Conservation (phyloP, 805 yeast genomes). For the Candida montana region DNA sequence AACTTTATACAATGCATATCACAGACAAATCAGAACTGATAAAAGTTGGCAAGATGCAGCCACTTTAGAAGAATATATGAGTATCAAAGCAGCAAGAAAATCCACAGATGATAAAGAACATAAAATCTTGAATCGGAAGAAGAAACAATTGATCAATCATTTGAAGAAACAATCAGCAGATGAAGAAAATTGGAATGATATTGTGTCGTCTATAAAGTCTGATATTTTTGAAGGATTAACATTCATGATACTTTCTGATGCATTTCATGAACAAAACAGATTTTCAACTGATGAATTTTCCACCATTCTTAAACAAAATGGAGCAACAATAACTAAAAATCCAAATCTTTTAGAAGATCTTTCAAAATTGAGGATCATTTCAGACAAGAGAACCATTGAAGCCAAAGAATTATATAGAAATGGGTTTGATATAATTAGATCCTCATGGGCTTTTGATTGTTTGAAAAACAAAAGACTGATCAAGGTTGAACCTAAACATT, state of each 20-base stretch:
- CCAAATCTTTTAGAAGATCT: conserved; percentile 19
- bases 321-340: conserved; percentile 43
- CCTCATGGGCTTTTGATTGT: conserved; percentile 73
- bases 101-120: conserved; percentile 19
- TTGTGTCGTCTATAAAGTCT: conserved; percentile 20
- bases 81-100: conserved; percentile 25
- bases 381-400: conserved; percentile 35
- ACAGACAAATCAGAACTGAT: conserved; percentile 62
- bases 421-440: conserved; percentile 59
- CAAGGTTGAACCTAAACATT: conserved; percentile 56
- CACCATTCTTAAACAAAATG: conserved; percentile 37
- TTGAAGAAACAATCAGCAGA: conserved; percentile 13
- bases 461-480: conserved; percentile 37
- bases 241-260: conserved; percentile 54
- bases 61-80: conserved; percentile 48
- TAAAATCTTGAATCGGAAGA: conserved; percentile 25
- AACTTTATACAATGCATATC: conserved; percentile 74
- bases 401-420: conserved; percentile 32
- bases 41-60: conserved; percentile 53
- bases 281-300: conserved; percentile 32
- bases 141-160: conserved; percentile 13
- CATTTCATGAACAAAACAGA: conserved; percentile 22
- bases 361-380: conserved; percentile 28
- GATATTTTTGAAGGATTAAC: conserved; percentile 38
- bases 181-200: conserved; percentile 21